Evolutionary conservation across 108 stramenopile genomes (phyloP).

Genomic region (Nitzschia sp.): DNA sequence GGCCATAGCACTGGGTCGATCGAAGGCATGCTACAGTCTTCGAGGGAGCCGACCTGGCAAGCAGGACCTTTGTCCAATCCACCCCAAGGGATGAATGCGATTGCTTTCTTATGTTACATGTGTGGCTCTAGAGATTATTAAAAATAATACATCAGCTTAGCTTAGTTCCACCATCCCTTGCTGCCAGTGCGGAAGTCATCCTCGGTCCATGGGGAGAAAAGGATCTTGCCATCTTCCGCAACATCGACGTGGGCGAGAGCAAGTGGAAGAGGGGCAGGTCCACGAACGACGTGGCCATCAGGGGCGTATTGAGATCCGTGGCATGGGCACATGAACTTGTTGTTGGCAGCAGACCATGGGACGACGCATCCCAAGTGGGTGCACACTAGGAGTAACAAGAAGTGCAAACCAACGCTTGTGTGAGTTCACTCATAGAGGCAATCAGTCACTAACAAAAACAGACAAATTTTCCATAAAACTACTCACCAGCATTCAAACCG

Average conservation of each 20-base stretch:
- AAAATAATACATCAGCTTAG: neutral
- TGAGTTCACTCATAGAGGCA: conserved; percentile 23
- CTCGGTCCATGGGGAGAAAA: conserved; percentile 94
- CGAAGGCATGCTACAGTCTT: too few relatives aligned
- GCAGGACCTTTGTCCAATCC: too few relatives aligned
- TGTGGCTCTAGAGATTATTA: neutral
- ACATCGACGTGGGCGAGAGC: conserved; percentile 92
- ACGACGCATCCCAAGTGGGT: conserved; percentile 99
- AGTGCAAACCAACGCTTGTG: too few relatives aligned
- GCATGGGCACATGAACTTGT: conserved; percentile 99
- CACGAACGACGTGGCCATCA: conserved; percentile 94
- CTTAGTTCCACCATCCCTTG: conserved; percentile 96
- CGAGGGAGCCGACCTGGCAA: too few relatives aligned
- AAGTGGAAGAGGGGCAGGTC: conserved; percentile 95
- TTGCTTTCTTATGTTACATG: neutral
- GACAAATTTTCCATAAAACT: too few relatives aligned
- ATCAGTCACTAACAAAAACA: too few relatives aligned
- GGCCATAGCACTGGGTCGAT: too few relatives aligned
- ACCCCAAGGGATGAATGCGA: too few relatives aligned
- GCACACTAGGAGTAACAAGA: conserved; percentile 68
- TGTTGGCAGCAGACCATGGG: conserved; percentile 96
- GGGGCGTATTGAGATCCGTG: conserved; percentile 98
- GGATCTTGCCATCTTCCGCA: conserved; percentile 84
- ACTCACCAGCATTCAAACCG: conserved; percentile 79
- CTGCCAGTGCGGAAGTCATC: conserved; percentile 95